Evolutionary conservation across 2,329 filamentous ascomycete species (phyloP), one percentile per base, ranked within the genome.

Genomic region (Aspergillus sp.): DNA sequence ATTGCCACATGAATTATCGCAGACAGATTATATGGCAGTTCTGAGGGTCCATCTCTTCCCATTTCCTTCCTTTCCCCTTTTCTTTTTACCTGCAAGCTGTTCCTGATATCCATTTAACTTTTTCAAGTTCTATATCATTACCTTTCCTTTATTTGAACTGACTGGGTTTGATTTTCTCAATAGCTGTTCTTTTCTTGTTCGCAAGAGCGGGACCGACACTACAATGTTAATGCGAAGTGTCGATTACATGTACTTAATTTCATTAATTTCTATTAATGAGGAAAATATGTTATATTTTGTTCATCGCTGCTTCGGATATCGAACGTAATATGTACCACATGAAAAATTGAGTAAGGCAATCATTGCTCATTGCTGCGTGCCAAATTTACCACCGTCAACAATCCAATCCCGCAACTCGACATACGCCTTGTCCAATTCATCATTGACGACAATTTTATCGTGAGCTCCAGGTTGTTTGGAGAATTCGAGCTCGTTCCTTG

Each of bases 401-500:
- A 79, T 66, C 64, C 74, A 79, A 20, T 70, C 69, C 54, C 74
- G 80, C 58, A 81, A 66, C 56, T 79, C 76, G 46, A 52, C 51
- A 64, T 78, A 82, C 1, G 79, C 76, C 56, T 67, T 74, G 51
- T 83, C 79, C 48, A 84, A 59, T 57, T 83, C 78, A 62, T 85
- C 81, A 61, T 86, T 86, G 41, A 85, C 75, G 49, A 86, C 76
- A 52, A 82, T 76, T 62, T 78, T 74, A 60, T 86, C 83, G 64
- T 84, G 80, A 7, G 81, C 80, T 15, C 84, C 85, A 0, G 81
- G 79, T 2, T 78, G 80, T 68, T 83, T 78, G 38, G 85, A 76
- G 64, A 80, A 93, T 53, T 84, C 85, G 52, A 94, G 75, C 74
- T 94, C 88, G 43, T 81, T 76, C 67, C 79, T 77, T 2, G 88